These are phyloP conservation scores for Cadophora sp. DNA, from an alignment of 2,329 filamentous ascomycete genomes.

Conservation along the genomic window DNA sequence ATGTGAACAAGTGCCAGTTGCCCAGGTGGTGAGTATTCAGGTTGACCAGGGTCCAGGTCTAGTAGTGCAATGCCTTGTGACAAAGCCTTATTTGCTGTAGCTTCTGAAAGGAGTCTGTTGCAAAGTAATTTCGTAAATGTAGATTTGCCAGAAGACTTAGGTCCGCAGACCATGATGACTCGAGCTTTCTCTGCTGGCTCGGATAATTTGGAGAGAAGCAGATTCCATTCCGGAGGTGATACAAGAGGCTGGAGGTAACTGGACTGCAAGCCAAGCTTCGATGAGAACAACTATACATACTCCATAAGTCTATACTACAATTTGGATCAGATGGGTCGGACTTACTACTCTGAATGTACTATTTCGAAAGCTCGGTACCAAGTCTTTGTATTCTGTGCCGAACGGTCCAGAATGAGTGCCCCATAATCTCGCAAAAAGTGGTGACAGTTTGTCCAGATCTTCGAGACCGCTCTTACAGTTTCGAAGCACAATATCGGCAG, in stretches of 20 bases:
- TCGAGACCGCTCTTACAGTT: constrained; percentile 56
- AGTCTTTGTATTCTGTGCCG: constrained; percentile 23
- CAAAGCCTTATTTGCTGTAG: constrained; percentile 6
- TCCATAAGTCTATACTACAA: constrained; percentile 35
- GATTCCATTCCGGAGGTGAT: constrained; percentile 67
- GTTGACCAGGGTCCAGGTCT: constrained; percentile 79
- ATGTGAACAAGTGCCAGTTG: constrained; percentile 72
- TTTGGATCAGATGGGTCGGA: constrained; percentile 15
- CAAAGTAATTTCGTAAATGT: constrained; percentile 72
- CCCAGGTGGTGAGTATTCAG: constrained; percentile 75
- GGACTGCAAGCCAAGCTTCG: constrained; percentile 58
- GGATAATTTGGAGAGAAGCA: constrained; percentile 41
- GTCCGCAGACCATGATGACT: constrained; percentile 68
- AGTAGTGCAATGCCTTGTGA: constrained; percentile 56
- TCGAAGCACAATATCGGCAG: constrained; percentile 62
- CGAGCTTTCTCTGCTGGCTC: constrained; percentile 44
- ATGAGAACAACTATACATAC: constrained; percentile 56
- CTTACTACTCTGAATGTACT: constrained; percentile 58
- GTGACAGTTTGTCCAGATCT: constrained; percentile 65
- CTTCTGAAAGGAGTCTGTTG: constrained; percentile 64
- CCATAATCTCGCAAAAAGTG: constrained; percentile 73
- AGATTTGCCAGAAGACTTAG: constrained; percentile 78
- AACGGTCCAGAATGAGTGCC: constrained; percentile 50
- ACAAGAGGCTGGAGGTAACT: constrained; percentile 59
- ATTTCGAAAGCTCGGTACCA: constrained; percentile 34